A percentile compares a stretch with the other conserved stretches of the same genome.
These are phyloP conservation scores for Yamadazyma siamensis DNA, from an alignment of 1,139 yeast species.

Conservation along the genomic window DNA sequence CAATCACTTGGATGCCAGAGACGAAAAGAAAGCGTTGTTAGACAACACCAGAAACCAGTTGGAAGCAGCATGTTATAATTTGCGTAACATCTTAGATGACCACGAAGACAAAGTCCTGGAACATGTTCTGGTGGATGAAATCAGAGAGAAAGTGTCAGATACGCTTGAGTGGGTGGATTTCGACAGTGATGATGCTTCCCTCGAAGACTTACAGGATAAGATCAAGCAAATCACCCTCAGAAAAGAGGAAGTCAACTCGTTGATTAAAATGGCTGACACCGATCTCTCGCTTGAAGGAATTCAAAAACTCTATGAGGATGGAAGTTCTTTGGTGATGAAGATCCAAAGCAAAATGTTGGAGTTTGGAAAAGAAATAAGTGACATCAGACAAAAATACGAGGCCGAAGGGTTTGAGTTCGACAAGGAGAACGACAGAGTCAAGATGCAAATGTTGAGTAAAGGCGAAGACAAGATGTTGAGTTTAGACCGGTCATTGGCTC, in stretches of 20 bases:
- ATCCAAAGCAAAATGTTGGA: conserved; percentile 45
- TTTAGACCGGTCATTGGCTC: conserved; percentile 32
- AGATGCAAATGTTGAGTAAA: conserved; percentile 25
- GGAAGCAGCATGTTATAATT: conserved; percentile 56
- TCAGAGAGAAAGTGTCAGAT: conserved; percentile 35
- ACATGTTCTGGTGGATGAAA: conserved; percentile 29
- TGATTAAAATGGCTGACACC: conserved; percentile 23
- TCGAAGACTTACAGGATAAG: conserved; percentile 36
- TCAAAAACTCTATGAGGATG: conserved; percentile 37
- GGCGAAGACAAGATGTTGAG: conserved; percentile 35
- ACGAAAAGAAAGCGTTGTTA: conserved; percentile 41
- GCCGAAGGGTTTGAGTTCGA: conserved; percentile 47
- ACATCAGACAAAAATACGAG: conserved; percentile 38
- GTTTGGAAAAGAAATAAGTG: conserved; percentile 42
- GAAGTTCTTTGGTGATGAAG: conserved; percentile 33
- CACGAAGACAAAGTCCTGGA: conserved; percentile 38
- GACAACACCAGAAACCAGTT: conserved; percentile 52
- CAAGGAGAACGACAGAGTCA: conserved; percentile 43
- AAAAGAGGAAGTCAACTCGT: conserved; percentile 19
- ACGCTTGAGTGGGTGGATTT: conserved; percentile 77
- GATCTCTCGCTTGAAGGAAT: conserved; percentile 38
- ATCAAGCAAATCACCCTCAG: conserved; percentile 18
- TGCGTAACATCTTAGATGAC: conserved; percentile 52
- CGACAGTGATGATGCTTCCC: conserved; percentile 56
- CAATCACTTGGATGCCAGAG: conserved; percentile 37